Evolutionary conservation across 2,329 filamentous ascomycete species (phyloP).

Genomic region (Triangularia setosa): DNA sequence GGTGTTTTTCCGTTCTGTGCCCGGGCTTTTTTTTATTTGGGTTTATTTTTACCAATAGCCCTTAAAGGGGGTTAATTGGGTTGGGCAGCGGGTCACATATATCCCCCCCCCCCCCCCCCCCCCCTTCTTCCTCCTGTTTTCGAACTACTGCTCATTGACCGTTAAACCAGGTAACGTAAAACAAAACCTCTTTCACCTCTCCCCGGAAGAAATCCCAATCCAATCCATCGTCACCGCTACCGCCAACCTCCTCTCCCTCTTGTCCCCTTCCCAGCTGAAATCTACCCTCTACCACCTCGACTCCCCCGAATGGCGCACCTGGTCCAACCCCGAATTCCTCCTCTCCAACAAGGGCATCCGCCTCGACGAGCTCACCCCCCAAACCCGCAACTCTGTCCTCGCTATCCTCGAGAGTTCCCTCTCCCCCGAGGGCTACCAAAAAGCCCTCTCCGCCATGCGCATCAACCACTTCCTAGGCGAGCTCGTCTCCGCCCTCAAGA

Average conservation of each 20-base stretch:
- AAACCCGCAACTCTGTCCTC: conserved; percentile 48
- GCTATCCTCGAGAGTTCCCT: conserved; percentile 54
- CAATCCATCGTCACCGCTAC: conserved; percentile 51
- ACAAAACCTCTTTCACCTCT: conserved; percentile 51
- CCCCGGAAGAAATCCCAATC: conserved; percentile 63
- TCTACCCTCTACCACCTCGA: conserved; percentile 59
- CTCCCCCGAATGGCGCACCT: conserved; percentile 66
- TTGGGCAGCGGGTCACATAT: too few relatives aligned
- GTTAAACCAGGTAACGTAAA: conserved; percentile 44
- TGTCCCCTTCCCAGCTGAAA: conserved; percentile 47
- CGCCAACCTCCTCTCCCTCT: conserved; percentile 40
- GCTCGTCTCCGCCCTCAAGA: conserved; percentile 54
- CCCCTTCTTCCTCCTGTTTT: not conserved
- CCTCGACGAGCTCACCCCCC: conserved; percentile 54
- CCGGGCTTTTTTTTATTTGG: too few relatives aligned
- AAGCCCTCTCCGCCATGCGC: conserved; percentile 66
- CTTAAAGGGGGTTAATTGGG: too few relatives aligned
- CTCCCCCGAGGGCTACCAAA: conserved; percentile 67
- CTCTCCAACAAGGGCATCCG: conserved; percentile 65
- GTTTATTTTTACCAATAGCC: too few relatives aligned
- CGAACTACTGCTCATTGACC: conserved; percentile 6
- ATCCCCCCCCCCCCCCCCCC: too few relatives aligned
- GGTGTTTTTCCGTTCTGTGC: too few relatives aligned
- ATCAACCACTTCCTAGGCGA: conserved; percentile 73
- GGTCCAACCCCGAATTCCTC: conserved; percentile 70